Conservation (phyloP, 345 rosid genomes). For the Tarenaya hassleriana region DNA sequence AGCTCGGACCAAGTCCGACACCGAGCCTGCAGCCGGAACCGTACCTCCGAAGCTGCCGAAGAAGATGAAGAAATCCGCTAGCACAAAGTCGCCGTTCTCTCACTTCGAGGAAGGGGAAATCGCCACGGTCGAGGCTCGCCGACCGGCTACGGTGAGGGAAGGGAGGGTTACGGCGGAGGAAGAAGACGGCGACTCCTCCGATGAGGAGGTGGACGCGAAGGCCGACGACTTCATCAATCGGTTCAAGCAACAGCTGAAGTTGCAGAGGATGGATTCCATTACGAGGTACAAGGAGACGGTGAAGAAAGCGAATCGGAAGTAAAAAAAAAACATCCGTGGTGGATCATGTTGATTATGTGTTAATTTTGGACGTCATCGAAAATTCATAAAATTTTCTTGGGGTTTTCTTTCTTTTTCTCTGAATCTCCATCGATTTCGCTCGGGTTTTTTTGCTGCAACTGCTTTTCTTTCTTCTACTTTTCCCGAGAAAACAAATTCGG, state of each 20-base stretch:
- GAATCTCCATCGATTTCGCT: conserved; percentile 15
- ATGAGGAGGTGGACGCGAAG: conserved; percentile 65
- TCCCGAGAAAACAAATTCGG: background rate
- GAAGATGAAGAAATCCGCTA: conserved; percentile 87
- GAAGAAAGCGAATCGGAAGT: conserved; percentile 27
- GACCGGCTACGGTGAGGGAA: conserved; percentile 57
- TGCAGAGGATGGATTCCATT: conserved; percentile 67
- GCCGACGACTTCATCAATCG: conserved; percentile 73
- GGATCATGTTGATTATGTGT: conserved; percentile 16
- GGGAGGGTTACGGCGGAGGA: conserved; percentile 31
- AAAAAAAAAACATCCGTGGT: conserved; percentile 11
- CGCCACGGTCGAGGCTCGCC: conserved; percentile 36
- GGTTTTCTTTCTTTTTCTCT: background rate
- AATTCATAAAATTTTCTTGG: conserved; percentile 20
- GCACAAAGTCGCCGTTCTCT: conserved; percentile 49
- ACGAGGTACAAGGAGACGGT: conserved; percentile 52
- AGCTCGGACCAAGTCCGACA: conserved; percentile 50
- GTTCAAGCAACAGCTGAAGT: conserved; percentile 68
- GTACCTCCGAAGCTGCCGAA: conserved; percentile 44
- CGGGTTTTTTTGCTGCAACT: conserved; percentile 18
- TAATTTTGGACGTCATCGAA: background rate
- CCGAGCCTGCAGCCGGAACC: conserved; percentile 48
- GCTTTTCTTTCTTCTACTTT: conserved; percentile 2
- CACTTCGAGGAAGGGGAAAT: conserved; percentile 48
- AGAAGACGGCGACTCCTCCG: conserved; percentile 38